Conservation (phyloP, 257 asterid species). For the Przewalskia tangutica region DNA sequence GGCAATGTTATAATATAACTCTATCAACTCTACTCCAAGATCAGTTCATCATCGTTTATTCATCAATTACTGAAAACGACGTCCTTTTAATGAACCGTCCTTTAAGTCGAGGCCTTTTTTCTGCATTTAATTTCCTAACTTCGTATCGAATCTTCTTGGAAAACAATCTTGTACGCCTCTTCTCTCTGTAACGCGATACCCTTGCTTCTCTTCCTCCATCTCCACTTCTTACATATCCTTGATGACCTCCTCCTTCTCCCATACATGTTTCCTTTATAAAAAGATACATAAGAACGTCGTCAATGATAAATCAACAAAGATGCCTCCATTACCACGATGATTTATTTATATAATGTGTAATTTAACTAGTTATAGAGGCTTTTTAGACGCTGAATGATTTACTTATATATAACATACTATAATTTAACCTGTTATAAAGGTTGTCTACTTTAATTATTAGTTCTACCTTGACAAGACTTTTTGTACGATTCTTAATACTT, state of each 20-base stretch:
- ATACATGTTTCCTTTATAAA: background rate
- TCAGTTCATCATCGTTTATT: background rate
- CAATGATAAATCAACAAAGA: background rate
- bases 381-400: too few relatives aligned
- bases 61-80: constrained; percentile 9
- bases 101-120: constrained; percentile 68
- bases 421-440: too few relatives aligned
- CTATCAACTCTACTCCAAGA: background rate
- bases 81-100: constrained; percentile 71
- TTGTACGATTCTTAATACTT: background rate
- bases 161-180: constrained; percentile 60
- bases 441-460: background rate
- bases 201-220: constrained; percentile 56
- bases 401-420: background rate
- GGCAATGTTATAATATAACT: background rate
- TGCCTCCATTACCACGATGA: too few relatives aligned
- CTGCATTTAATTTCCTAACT: constrained; percentile 77
- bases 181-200: constrained; percentile 59
- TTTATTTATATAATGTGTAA: too few relatives aligned
- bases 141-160: constrained; percentile 70
- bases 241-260: constrained; percentile 6
- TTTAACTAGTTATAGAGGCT: too few relatives aligned
- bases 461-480: background rate
- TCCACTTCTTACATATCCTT: constrained; percentile 1
- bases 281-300: background rate